Base-by-base conservation (phyloP, 2,329 filamentous ascomycete species). In the Zymoseptoria brevis region DNA sequence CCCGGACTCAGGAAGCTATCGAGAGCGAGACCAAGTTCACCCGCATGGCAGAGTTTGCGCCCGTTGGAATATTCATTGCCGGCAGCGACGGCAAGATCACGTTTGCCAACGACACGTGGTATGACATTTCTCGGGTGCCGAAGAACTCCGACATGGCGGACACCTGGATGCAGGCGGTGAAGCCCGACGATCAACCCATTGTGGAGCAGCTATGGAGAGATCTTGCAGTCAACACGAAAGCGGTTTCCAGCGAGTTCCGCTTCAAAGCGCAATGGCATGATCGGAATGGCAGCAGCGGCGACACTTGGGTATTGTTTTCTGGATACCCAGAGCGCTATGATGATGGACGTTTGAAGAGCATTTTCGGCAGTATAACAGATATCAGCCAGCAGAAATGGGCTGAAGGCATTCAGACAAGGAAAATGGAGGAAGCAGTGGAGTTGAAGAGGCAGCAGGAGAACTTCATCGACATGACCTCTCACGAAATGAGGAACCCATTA, bases 301-400 rank as follows among this genome's bases (percentile, higher is more conserved):
- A 89, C 62, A 90, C 87, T 0, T 92, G 88, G 88, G 87, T 88
- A 0, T 74, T 91, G 29, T 87, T 91, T 79, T 88, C 83, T 57
- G 88, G 87, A 0, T 90, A 87, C 65, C 88, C 88, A 0, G 88
- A 92, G 66, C 87, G 82, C 67, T 80, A 87, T 61, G 75, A 78
- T 1, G 76, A 83, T 26, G 87, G 87, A 3, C 76, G 35, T 45
- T 79, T 91, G 55, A 89, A 89, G 75, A 84, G 86, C 62, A 86
- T 91, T 2, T 91, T 92, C 66, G 88, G 88, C 56, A 88, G 86
- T 68, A 87, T 95, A 55, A 93, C 89, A 0, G 89, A 95, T 68
- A 95, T 96, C 64, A 90, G 87, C 19, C 83, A 88, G 57, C 89
- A 94, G 71, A 96, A 95, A 72, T 87, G 87, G 79, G 89, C 90